Conservation (phyloP, 352 stramenopile genomes). For the Plasmopara muralis region DNA sequence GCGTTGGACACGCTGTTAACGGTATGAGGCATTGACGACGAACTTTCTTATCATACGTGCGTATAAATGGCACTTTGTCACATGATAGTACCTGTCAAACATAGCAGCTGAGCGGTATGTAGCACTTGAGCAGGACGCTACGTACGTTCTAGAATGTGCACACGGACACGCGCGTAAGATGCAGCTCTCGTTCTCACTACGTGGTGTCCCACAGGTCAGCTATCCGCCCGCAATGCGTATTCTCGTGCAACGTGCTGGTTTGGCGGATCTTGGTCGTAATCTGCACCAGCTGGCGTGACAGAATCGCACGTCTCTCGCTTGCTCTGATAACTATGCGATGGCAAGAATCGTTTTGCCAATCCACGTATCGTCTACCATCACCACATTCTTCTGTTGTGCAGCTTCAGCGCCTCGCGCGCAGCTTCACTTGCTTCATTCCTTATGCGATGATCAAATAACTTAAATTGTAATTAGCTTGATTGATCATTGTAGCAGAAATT, state of each 20-base stretch:
- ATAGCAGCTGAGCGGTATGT: constrained; percentile 69
- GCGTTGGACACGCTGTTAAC: constrained; percentile 78
- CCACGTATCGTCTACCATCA: constrained; percentile 77
- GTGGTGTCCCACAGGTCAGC: constrained; percentile 54
- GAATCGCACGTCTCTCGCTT: constrained; percentile 63
- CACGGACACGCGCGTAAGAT: constrained; percentile 64
- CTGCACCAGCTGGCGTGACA: constrained; percentile 76
- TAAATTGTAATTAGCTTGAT: too few species aligned
- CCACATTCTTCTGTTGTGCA: constrained; percentile 64
- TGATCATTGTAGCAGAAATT: too few species aligned
- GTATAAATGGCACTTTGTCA: constrained; percentile 85
- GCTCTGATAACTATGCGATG: constrained; percentile 65
- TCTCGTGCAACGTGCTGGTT: constrained; percentile 49
- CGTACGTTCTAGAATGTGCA: constrained; percentile 83
- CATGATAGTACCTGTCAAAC: constrained; percentile 88
- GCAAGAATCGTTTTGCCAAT: constrained; percentile 84
- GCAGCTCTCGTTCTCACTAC: constrained; percentile 55
- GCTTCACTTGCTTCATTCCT: constrained; percentile 37
- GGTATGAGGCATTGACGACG: constrained; percentile 47
- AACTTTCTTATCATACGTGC: constrained; percentile 60
- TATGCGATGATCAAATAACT: too few species aligned
- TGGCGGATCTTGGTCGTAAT: constrained; percentile 69
- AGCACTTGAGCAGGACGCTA: constrained; percentile 78
- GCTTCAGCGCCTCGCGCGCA: constrained; percentile 61
- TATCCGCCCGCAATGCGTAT: constrained; percentile 42